Conservation (phyloP, 1,284 basidiomycete genomes). For the Stygiomarasmius scandens region DNA sequence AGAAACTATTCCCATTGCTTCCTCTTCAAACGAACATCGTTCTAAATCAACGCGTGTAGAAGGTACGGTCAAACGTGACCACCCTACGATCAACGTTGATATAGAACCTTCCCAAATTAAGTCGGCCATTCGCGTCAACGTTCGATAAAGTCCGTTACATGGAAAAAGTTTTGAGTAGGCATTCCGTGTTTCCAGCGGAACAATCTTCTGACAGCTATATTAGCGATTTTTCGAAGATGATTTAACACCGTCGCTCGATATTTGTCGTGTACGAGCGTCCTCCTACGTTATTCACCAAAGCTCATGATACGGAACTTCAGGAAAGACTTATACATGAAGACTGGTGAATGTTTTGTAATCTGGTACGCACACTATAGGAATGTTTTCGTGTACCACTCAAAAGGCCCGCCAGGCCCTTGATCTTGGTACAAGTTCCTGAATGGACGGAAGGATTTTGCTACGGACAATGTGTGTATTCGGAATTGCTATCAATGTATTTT, state of each 20-base stretch:
- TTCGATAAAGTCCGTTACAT: constrained; percentile 13
- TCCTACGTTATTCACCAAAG: too few relatives aligned
- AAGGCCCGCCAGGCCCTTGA: too few relatives aligned
- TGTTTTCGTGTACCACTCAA: too few relatives aligned
- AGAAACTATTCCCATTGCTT: constrained; percentile 14
- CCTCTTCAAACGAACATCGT: constrained; percentile 10
- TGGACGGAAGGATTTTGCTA: background rate
- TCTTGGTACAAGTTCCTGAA: background rate
- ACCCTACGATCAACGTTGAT: constrained; percentile 18
- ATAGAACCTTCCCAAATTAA: constrained; percentile 20
- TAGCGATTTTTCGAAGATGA: too few relatives aligned
- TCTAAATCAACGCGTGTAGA: constrained; percentile 6
- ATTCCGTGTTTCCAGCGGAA: background rate
- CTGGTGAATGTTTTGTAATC: too few relatives aligned
- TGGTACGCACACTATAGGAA: too few relatives aligned
- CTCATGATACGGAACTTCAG: too few relatives aligned
- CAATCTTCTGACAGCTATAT: background rate
- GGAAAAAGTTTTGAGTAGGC: background rate
- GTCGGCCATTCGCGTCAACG: constrained; percentile 22
- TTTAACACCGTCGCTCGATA: too few relatives aligned
- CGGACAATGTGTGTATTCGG: background rate
- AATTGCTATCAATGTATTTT: background rate
- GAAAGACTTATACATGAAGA: too few relatives aligned
- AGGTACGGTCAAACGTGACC: constrained; percentile 6
- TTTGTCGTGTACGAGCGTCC: too few relatives aligned